phyloP scores from a whole-genome alignment of 257 asterid species.

The Parsonsia alboflavescens region DNA sequence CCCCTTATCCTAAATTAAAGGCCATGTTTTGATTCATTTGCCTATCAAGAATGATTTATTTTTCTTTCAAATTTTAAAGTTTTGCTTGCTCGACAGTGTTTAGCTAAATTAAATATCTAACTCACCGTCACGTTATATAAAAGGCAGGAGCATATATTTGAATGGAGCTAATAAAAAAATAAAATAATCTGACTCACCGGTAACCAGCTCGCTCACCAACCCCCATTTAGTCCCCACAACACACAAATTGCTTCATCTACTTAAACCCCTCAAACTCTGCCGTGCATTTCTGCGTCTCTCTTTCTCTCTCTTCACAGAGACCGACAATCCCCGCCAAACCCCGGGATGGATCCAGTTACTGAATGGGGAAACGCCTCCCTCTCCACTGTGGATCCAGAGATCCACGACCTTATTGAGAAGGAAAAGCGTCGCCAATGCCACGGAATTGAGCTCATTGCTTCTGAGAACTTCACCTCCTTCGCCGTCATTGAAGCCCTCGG shows the following conservation, averaged over 20 bases:
- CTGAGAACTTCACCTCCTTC: slow-evolving; percentile 49
- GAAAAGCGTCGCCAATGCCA: slow-evolving; percentile 45
- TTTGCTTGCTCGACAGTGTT: too few species aligned
- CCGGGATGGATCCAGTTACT: slow-evolving; percentile 36
- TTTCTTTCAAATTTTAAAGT: too few species aligned
- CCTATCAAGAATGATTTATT: too few species aligned
- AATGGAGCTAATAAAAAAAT: neutral
- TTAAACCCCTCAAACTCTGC: neutral
- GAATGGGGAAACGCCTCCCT: slow-evolving; percentile 42
- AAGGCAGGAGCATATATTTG: too few species aligned
- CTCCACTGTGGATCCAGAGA: slow-evolving; percentile 38
- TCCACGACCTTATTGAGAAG: slow-evolving; percentile 41
- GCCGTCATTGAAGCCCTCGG: slow-evolving; percentile 48
- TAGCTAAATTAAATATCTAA: too few species aligned
- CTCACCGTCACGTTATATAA: too few species aligned
- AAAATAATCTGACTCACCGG: neutral
- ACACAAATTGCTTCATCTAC: neutral
- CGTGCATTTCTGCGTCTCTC: neutral
- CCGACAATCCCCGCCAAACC: neutral
- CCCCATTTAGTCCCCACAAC: too few species aligned
- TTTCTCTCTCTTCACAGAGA: neutral
- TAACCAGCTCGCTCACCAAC: too few species aligned
- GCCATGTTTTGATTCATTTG: too few species aligned
- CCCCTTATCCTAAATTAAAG: too few species aligned
- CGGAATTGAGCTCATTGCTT: slow-evolving; percentile 48